Evolutionary conservation across 2,329 filamentous ascomycete species (phyloP).

Genomic region (Byssochlamys sp.): DNA sequence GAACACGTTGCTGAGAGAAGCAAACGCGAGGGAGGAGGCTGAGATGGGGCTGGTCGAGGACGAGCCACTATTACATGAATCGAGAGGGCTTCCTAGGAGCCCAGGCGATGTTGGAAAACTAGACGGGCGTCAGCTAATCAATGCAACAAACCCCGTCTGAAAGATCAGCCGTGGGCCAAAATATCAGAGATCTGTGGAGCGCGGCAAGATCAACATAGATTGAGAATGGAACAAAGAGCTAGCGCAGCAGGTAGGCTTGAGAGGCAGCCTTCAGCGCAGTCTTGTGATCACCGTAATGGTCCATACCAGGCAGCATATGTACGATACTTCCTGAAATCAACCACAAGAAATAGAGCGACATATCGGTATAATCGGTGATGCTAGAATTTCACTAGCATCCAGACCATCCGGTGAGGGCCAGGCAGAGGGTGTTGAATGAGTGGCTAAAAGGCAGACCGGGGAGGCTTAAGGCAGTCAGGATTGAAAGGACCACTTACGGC

Average conservation of each 20-base stretch:
- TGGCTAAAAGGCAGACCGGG: constrained; percentile 20
- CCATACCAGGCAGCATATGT: neutral
- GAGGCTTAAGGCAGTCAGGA: constrained; percentile 24
- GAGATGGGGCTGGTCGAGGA: constrained; percentile 45
- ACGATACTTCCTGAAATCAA: constrained; percentile 2
- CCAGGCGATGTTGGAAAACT: constrained; percentile 44
- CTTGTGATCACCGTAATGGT: constrained; percentile 3
- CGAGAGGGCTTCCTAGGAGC: constrained; percentile 41
- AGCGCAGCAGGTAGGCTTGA: constrained; percentile 1
- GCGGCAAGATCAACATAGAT: neutral
- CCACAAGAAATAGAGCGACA: constrained; percentile 6
- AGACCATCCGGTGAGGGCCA: constrained; percentile 21
- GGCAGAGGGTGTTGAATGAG: constrained; percentile 22
- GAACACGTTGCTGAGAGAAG: constrained; percentile 29
- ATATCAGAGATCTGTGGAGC: constrained; percentile 4
- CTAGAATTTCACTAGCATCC: constrained; percentile 17
- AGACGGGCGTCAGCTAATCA: constrained; percentile 14
- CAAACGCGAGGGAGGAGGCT: constrained; percentile 40
- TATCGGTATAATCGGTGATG: constrained; percentile 12
- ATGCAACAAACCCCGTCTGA: constrained; percentile 9
- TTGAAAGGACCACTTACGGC: constrained; percentile 45
- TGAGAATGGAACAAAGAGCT: constrained; percentile 2
- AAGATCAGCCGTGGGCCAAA: constrained; percentile 8
- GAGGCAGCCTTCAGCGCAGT: constrained; percentile 2
- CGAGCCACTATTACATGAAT: constrained; percentile 45